Evolutionary conservation across 192 early-diverging fungal genomes (phyloP).

Genomic region (Ramicandelaber brevisporus): DNA sequence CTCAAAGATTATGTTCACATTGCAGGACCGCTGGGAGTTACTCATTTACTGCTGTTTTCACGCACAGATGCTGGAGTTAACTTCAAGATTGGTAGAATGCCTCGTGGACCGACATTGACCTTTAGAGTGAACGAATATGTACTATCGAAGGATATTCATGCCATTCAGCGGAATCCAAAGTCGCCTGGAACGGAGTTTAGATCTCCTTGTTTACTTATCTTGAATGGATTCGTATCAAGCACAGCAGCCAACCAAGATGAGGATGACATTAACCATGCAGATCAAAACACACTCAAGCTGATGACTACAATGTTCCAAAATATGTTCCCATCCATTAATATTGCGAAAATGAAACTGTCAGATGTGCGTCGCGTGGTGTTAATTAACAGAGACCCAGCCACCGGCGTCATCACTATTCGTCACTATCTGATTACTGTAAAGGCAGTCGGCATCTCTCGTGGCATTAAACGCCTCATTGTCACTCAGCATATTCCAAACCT

Average conservation of each 20-base stretch:
- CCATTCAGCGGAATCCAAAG: conserved; percentile 50
- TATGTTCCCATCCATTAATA: conserved; percentile 89
- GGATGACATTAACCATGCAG: conserved; percentile 7
- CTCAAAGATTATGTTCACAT: conserved; percentile 80
- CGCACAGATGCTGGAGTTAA: conserved; percentile 56
- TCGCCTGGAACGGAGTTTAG: conserved; percentile 52
- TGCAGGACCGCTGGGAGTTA: conserved; percentile 58
- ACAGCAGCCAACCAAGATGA: conserved; percentile 5
- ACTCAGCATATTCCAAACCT: conserved; percentile 48
- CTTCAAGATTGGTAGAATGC: conserved; percentile 61
- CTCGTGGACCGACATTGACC: conserved; percentile 78
- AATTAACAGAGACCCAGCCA: conserved; percentile 69
- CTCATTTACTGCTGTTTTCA: conserved; percentile 75
- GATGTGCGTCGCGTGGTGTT: conserved; percentile 79
- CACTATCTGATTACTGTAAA: conserved; percentile 80
- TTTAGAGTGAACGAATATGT: conserved; percentile 66
- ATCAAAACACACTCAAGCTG: conserved; percentile 51
- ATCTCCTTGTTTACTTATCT: conserved; percentile 42
- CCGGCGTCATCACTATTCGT: conserved; percentile 68
- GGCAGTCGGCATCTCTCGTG: conserved; percentile 69
- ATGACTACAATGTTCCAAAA: conserved; percentile 91
- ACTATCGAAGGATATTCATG: conserved; percentile 55
- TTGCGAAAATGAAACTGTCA: conserved; percentile 74
- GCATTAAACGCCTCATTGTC: conserved; percentile 62
- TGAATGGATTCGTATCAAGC: conserved; percentile 15